Conservation (phyloP, 768 basidiomycete genomes). For the Solioccasus polychromus region DNA sequence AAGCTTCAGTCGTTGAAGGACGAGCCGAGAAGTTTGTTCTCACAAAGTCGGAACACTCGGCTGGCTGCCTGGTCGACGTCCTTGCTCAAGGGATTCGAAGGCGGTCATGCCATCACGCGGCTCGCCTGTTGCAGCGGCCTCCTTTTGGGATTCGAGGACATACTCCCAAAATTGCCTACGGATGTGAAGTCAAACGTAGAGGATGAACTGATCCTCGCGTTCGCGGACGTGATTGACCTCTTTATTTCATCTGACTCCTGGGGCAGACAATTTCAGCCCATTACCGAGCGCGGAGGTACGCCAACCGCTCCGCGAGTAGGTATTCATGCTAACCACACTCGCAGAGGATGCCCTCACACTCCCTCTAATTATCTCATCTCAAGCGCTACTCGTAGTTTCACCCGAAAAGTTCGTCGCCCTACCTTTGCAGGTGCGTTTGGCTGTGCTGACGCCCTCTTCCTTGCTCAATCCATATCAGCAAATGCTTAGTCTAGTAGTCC, state of each 20-base stretch:
- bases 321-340: conserved; percentile 8
- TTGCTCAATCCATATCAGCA: conserved; percentile 9
- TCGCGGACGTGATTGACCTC: conserved; percentile 76
- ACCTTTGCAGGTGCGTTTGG: conserved; percentile 47
- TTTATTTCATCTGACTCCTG: too few relatives aligned
- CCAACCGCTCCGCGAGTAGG: background rate
- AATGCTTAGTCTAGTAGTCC: conserved; percentile 36
- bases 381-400: conserved; percentile 55
- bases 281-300: conserved; percentile 42
- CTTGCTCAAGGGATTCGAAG: conserved; percentile 57
- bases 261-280: conserved; percentile 68
- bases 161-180: conserved; percentile 32
- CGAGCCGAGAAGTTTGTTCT: conserved; percentile 30
- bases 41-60: conserved; percentile 37
- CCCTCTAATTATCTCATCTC: conserved; percentile 55
- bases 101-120: conserved; percentile 60
- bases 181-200: conserved; percentile 48
- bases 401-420: conserved; percentile 55
- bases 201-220: conserved; percentile 62
- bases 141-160: conserved; percentile 58
- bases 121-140: conserved; percentile 65
- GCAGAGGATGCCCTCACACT: conserved; percentile 42
- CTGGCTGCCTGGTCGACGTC: conserved; percentile 50
- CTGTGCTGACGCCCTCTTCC: conserved; percentile 17
- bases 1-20: conserved; percentile 23